Evolutionary conservation across 495 filamentous ascomycete species (phyloP).

Genomic region (Geoglossum glabrum): DNA sequence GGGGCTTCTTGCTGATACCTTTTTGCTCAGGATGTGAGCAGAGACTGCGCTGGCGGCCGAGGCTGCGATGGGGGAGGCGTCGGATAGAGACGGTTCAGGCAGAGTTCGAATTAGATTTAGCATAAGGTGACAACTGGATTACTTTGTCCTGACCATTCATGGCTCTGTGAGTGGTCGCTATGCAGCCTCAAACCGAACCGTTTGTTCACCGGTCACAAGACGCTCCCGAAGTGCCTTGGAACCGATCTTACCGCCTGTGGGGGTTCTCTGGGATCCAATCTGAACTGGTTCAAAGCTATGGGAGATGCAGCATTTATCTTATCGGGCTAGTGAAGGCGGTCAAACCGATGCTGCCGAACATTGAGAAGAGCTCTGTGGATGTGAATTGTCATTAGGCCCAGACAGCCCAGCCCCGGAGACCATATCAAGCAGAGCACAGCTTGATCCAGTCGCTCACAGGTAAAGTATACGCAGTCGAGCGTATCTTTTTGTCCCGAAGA

Average conservation of each 20-base stretch:
- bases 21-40: not conserved
- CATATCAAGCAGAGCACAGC: not conserved
- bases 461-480: not conserved
- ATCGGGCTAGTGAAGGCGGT: conserved; percentile 1
- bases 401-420: not conserved
- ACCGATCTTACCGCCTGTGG: not conserved
- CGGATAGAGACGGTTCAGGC: not conserved
- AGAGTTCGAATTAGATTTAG: not conserved
- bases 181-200: not conserved
- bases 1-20: not conserved
- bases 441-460: not conserved
- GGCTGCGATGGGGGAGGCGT: not conserved
- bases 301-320: not conserved
- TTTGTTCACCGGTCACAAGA: not conserved
- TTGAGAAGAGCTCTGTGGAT: not conserved
- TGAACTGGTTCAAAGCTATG: not conserved
- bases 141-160: not conserved
- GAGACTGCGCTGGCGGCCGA: not conserved
- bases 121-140: not conserved
- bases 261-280: not conserved
- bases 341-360: not conserved
- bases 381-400: not conserved
- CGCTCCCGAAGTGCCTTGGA: not conserved
- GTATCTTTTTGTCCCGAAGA: not conserved
- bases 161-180: not conserved